Percentiles rank a stretch among this genome's conserved stretches.
phyloP scores from a whole-genome alignment of 1,139 yeast genomes.

The Pichia sp. region DNA sequence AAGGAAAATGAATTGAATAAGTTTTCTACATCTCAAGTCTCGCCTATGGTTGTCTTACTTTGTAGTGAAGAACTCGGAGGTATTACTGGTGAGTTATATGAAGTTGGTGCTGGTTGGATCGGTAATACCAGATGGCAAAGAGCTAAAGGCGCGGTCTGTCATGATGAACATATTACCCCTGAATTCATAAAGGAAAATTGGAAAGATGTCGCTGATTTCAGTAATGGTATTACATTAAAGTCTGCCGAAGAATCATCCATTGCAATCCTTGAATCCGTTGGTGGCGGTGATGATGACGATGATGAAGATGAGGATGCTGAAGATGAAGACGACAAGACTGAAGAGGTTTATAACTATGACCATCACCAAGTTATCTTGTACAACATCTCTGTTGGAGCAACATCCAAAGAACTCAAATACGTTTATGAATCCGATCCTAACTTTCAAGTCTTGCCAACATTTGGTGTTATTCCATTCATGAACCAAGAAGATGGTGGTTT shows the following conservation, averaged over 20 bases:
- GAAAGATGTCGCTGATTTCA: constrained; percentile 64
- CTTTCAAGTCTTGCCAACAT: constrained; percentile 90
- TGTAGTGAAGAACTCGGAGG: constrained; percentile 71
- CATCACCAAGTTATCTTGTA: constrained; percentile 79
- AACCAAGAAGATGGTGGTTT: constrained; percentile 33
- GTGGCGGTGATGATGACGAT: constrained; percentile 47
- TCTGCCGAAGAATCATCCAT: constrained; percentile 75
- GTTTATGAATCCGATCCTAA: constrained; percentile 74
- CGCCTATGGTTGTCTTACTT: constrained; percentile 81
- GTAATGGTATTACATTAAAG: constrained; percentile 58
- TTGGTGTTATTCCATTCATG: constrained; percentile 84
- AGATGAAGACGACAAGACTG: constrained; percentile 31
- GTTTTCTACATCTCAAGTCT: constrained; percentile 86
- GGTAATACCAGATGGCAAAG: constrained; percentile 97
- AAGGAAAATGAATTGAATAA: constrained; percentile 73
- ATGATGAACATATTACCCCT: constrained; percentile 36
- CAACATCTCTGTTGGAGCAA: constrained; percentile 90
- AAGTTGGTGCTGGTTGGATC: constrained; percentile 91
- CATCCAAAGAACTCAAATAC: constrained; percentile 71
- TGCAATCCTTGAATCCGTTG: constrained; percentile 72
- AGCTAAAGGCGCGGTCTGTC: constrained; percentile 77
- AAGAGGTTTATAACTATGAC: constrained; percentile 47
- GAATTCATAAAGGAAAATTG: constrained; percentile 64
- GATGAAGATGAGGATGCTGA: constrained; percentile 53
- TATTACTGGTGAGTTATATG: constrained; percentile 64